A percentile compares a stretch with the other conserved stretches of the same genome.
Conservation (phyloP, 179 eudicot genomes). For the Sideroxylon spinosum region DNA sequence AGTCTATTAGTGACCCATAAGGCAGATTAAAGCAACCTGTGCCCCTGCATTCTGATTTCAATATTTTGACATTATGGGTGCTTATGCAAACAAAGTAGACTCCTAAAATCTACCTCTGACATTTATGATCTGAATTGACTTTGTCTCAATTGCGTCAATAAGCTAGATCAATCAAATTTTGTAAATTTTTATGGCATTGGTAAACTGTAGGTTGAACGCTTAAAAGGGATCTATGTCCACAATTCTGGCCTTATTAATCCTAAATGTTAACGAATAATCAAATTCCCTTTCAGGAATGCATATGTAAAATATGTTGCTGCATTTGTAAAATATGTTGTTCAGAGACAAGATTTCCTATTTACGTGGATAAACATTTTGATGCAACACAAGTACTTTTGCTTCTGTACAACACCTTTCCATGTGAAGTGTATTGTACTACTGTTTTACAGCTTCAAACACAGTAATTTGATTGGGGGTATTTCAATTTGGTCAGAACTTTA, state of each 20-base stretch:
- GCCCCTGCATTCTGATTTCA: not conserved
- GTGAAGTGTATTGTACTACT: not conserved
- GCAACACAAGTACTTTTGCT: not conserved
- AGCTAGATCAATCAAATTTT: not conserved
- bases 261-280: not conserved
- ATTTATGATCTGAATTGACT: not conserved
- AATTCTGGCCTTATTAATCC: not conserved
- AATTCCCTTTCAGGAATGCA: not conserved
- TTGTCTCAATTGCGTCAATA: not conserved
- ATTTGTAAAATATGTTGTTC: not conserved
- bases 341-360: not conserved
- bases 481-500: not conserved
- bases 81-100: not conserved
- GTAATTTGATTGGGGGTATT: not conserved
- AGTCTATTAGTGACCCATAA: not conserved
- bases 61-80: not conserved
- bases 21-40: not conserved
- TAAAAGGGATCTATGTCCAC: not conserved
- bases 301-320: not conserved
- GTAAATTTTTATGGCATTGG: not conserved
- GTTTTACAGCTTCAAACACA: not conserved
- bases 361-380: not conserved
- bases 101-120: not conserved
- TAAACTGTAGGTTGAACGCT: not conserved
- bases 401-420: not conserved